Percentiles rank a stretch among this genome's conserved stretches.
Evolutionary conservation across 352 stramenopile species (phyloP).

Genomic region (Thalassiosira mediterranea): DNA sequence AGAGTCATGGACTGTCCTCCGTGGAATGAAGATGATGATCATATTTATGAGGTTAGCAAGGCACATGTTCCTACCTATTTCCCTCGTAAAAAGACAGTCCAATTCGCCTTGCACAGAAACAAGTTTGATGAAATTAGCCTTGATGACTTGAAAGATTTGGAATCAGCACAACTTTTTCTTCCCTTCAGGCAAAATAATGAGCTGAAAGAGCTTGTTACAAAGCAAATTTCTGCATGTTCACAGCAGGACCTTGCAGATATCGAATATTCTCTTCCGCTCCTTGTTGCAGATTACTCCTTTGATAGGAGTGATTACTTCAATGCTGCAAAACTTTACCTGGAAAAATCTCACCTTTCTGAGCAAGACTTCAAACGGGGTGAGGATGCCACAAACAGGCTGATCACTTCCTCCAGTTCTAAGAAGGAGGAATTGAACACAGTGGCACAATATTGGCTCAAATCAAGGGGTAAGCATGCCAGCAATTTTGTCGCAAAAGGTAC

Average conservation of each 20-base stretch:
- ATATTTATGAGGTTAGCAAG: constrained; percentile 41
- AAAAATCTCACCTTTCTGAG: neutral
- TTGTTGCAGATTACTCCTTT: constrained; percentile 37
- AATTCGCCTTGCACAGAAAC: constrained; percentile 31
- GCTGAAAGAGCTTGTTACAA: constrained; percentile 8
- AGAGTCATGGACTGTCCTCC: constrained; percentile 23
- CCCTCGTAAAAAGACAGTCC: constrained; percentile 12
- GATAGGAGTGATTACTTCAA: constrained; percentile 25
- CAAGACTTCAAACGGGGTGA: constrained; percentile 26
- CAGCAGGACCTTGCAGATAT: constrained; percentile 12
- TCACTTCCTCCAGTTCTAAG: constrained; percentile 5
- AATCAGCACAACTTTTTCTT: constrained; percentile 16
- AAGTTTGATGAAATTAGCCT: constrained; percentile 40
- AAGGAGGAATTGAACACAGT: constrained; percentile 11
- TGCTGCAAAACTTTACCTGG: constrained; percentile 25
- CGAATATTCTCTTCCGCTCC: constrained; percentile 20
- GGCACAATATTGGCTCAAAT: constrained; percentile 7
- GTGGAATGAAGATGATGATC: constrained; percentile 38
- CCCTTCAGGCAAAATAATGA: constrained; percentile 4
- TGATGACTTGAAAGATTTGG: constrained; percentile 31
- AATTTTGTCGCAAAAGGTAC: constrained; percentile 2
- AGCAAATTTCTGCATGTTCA: constrained; percentile 13
- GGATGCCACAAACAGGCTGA: constrained; percentile 27
- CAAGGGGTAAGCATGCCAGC: constrained; percentile 12
- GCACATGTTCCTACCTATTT: constrained; percentile 20